Conservation (phyloP, 1,139 yeast genomes). For the Kodamaea sp. region DNA sequence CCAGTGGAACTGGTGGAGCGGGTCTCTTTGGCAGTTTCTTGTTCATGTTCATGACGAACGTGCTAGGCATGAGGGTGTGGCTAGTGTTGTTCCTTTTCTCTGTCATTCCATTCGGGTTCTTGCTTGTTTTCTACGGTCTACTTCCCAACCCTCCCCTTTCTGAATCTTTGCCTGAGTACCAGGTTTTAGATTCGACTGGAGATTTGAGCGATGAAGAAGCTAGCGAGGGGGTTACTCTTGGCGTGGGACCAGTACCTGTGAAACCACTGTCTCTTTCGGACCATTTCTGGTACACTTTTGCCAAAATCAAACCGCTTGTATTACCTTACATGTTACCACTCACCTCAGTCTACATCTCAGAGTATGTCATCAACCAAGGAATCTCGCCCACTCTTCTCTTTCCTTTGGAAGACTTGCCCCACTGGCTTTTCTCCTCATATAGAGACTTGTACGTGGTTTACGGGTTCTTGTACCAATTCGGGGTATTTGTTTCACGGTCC, state of each 20-base stretch:
- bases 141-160: slow-evolving; percentile 24
- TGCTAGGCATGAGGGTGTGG: slow-evolving; percentile 34
- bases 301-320: slow-evolving; percentile 50
- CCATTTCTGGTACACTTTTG: slow-evolving; percentile 40
- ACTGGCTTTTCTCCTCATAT: slow-evolving; percentile 56
- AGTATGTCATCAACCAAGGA: slow-evolving; percentile 89
- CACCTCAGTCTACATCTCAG: slow-evolving; percentile 79
- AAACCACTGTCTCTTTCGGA: slow-evolving; percentile 3
- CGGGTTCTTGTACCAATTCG: slow-evolving; percentile 89
- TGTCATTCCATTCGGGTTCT: slow-evolving; percentile 38
- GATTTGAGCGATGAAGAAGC: slow-evolving; percentile 1
- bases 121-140: slow-evolving; percentile 28
- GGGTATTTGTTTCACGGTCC: slow-evolving; percentile 88
- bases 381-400: slow-evolving; percentile 83
- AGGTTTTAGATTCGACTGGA: slow-evolving; percentile 1
- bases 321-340: slow-evolving; percentile 82
- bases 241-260: no score
- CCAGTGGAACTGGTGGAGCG: slow-evolving; percentile 95
- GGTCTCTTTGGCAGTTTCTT: slow-evolving; percentile 76
- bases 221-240: no score
- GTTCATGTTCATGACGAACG: slow-evolving; percentile 42
- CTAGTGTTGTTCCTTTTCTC: slow-evolving; percentile 34
- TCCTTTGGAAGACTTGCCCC: slow-evolving; percentile 67
- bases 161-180: slow-evolving; percentile 3
- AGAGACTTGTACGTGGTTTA: slow-evolving; percentile 91